phyloP scores from a whole-genome alignment of 768 basidiomycete genomes.

The Leucocoprinus leucothites region DNA sequence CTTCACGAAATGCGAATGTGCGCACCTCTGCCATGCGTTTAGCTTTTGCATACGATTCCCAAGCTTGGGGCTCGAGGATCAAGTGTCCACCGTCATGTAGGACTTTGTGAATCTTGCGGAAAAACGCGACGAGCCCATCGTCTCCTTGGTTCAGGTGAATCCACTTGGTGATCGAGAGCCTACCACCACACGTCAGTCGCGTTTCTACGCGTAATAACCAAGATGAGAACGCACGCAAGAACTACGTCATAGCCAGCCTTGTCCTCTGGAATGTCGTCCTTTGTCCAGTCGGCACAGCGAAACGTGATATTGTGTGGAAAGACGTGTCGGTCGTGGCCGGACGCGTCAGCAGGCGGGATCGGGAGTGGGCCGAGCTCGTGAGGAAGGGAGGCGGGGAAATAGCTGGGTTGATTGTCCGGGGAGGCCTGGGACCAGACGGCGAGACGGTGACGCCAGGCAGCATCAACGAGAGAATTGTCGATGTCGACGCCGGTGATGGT shows the following conservation, averaged over 20 bases:
- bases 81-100: slow-evolving; percentile 66
- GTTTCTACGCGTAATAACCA: neutral
- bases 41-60: slow-evolving; percentile 82
- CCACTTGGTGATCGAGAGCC: slow-evolving; percentile 90
- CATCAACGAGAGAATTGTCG: slow-evolving; percentile 68
- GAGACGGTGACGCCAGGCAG: slow-evolving; percentile 71
- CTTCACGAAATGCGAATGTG: neutral
- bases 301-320: slow-evolving; percentile 86
- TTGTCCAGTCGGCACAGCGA: slow-evolving; percentile 72
- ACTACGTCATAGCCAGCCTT: slow-evolving; percentile 66
- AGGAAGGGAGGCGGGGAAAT: slow-evolving; percentile 78
- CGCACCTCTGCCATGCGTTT: slow-evolving; percentile 61
- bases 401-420: slow-evolving; percentile 34
- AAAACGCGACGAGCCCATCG: slow-evolving; percentile 65
- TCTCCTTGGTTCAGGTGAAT: slow-evolving; percentile 85
- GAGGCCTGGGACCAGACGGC: slow-evolving; percentile 69
- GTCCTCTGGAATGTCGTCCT: slow-evolving; percentile 52
- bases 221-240: slow-evolving; percentile 55
- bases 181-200: slow-evolving; percentile 24
- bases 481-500: slow-evolving; percentile 84
- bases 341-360: slow-evolving; percentile 42
- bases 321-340: slow-evolving; percentile 20
- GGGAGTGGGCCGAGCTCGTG: slow-evolving; percentile 76
- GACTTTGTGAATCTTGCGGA: slow-evolving; percentile 52
- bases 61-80: slow-evolving; percentile 80